Conservation (phyloP, 148 eudicot genomes). For the Rhododendron griersonianum region DNA sequence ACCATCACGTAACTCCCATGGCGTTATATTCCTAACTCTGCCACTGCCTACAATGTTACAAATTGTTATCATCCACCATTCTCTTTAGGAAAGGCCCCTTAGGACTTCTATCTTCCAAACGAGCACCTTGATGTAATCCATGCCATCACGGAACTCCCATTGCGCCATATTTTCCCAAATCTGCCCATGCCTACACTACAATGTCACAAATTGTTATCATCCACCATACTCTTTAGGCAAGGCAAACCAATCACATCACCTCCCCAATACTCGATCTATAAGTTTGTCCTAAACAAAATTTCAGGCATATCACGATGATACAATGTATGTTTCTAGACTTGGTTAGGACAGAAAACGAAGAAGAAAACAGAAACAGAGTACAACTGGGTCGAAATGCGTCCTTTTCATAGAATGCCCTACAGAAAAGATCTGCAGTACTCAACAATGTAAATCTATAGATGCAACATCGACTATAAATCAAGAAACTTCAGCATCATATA, state of each 20-base stretch:
- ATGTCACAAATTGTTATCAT: not conserved
- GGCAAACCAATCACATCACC: not conserved
- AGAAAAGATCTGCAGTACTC: not conserved
- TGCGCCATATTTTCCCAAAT: not conserved
- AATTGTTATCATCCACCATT: not conserved
- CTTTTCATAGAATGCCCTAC: not conserved
- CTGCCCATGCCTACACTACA: not conserved
- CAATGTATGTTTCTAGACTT: not conserved
- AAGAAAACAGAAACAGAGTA: not conserved
- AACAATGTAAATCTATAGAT: not conserved
- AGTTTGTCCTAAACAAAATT: not conserved
- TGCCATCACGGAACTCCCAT: not conserved
- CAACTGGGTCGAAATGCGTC: not conserved
- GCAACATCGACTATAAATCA: not conserved
- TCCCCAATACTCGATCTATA: not conserved
- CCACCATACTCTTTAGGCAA: not conserved
- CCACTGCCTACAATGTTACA: not conserved
- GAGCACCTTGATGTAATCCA: not conserved
- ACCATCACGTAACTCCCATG: not conserved
- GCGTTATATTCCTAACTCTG: not conserved
- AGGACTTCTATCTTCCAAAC: not conserved
- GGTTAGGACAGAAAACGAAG: not conserved
- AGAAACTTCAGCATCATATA: not conserved
- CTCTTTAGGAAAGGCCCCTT: not conserved
- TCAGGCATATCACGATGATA: not conserved